Conservation (phyloP, 768 basidiomycete species). For the Leccinum incarnatum region DNA sequence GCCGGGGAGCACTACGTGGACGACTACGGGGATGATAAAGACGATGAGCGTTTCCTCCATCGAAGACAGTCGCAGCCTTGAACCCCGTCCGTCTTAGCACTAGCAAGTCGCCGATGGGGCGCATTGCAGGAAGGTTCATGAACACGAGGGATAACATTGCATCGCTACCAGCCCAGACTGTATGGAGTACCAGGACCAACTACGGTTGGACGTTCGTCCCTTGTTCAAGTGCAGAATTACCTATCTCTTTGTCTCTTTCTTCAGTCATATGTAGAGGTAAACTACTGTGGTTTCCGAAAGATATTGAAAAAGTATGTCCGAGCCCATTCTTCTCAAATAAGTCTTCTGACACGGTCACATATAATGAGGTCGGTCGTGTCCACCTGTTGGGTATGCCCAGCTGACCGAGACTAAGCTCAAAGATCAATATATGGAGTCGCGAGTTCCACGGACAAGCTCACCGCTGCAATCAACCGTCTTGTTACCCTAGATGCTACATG, state of each 20-base stretch:
- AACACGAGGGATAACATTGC: no score
- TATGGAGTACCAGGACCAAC: no score
- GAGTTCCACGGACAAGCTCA: no score
- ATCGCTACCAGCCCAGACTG: no score
- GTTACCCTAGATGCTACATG: no score
- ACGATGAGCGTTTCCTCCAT: no score
- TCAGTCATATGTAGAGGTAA: conserved; percentile 88
- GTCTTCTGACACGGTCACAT: conserved; percentile 85
- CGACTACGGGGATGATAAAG: conserved; percentile 20
- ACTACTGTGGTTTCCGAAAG: conserved; percentile 89
- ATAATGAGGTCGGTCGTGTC: conserved; percentile 44
- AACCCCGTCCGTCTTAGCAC: conserved; percentile 19
- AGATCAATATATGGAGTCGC: no score
- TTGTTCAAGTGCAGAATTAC: conserved; percentile 90
- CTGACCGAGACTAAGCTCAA: conserved; percentile 45
- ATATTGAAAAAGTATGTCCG: no score
- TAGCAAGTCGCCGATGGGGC: no score
- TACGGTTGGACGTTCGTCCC: conserved; percentile 41
- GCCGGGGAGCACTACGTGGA: conserved; percentile 23
- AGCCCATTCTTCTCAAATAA: no score
- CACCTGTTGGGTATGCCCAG: neutral
- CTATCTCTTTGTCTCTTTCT: conserved; percentile 70
- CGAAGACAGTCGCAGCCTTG: conserved; percentile 35
- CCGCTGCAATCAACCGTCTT: no score
- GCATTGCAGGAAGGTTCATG: no score